A percentile compares a stretch with the other conserved stretches of the same genome.
These are phyloP conservation scores for Solanum infundibuliforme DNA, from an alignment of 257 asterid genomes.

Conservation along the genomic window DNA sequence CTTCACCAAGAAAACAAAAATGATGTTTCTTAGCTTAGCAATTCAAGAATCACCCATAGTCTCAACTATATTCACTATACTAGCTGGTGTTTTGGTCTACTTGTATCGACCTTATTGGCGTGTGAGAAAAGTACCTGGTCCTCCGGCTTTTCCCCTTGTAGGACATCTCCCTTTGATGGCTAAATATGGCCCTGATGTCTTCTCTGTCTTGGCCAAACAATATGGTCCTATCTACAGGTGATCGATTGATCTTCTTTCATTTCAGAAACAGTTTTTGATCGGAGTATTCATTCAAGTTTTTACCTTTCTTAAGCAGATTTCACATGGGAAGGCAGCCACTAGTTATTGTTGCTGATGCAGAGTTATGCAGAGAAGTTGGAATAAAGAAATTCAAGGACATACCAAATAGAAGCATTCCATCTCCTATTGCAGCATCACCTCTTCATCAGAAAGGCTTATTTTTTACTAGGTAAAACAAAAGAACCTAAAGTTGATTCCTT, in stretches of 20 bases:
- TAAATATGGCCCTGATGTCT: constrained; percentile 77
- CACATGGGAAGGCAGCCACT: constrained; percentile 96
- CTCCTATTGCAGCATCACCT: constrained; percentile 88
- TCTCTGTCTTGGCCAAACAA: constrained; percentile 63
- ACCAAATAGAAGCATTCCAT: constrained; percentile 86
- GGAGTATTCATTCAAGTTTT: neutral
- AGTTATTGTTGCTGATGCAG: constrained; percentile 83
- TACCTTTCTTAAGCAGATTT: constrained; percentile 32
- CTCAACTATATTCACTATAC: constrained; percentile 12
- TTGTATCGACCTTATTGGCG: constrained; percentile 74
- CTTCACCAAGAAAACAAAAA: neutral
- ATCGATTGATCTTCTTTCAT: neutral
- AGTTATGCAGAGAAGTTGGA: constrained; percentile 85
- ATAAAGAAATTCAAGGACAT: constrained; percentile 68
- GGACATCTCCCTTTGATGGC: constrained; percentile 96
- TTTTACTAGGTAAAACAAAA: constrained; percentile 50
- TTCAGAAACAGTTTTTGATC: neutral
- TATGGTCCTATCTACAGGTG: constrained; percentile 94
- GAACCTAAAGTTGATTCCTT: neutral
- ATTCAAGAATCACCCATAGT: neutral
- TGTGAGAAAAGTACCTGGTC: constrained; percentile 82
- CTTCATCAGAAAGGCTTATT: constrained; percentile 95
- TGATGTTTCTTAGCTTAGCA: neutral
- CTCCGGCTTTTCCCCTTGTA: constrained; percentile 66
- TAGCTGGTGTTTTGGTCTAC: constrained; percentile 34